Base-by-base conservation (phyloP, 352 stramenopile genomes). In the Phytophthora nicotianae region DNA sequence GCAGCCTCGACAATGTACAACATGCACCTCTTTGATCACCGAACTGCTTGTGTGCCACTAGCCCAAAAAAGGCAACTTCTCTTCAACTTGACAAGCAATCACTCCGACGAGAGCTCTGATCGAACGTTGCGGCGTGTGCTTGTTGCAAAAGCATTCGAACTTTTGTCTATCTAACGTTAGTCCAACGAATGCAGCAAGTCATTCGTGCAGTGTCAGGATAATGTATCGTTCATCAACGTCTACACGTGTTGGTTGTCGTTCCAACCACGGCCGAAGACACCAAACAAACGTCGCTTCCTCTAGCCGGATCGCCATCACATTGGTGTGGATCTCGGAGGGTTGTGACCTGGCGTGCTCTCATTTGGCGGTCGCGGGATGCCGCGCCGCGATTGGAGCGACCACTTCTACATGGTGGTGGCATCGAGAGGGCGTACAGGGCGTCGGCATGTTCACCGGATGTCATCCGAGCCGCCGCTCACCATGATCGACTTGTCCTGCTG, bases 401-500 rank as follows among this genome's bases (percentile, higher is more conserved):
- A 53, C 58, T 66, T 66, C 50, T 66, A 54, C 49, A 47, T 59
- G 33, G 38, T 38, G 32, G 32, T 38, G 32, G 32, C 32, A 38
- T 38, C 32, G 32, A 17, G 13, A 46, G 26, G 14, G 19, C n/a
- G 29, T 21, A 48, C 13, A 58, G 27, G 35, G 41, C 54, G 35
- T 49, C n/a, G 35, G 13, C 5, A 24, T 19, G 6, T 50, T 46
- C 40, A 45, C 45, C 26, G 8, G 24, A 20, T 50, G 55, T 42
- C 45, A 33, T 43, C 41, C 37, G 10, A 57, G 56, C 26, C 47
- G 35, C 13, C 32, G 32, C 32, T 46, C 33, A 32, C 56, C 47
- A 58, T 38, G 17, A 47, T 59, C 17, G n/a, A 52, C n/a, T 49
- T 9, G 45, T 26, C 60, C 60, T 68, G 46, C 53, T 68, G 60